Evolutionary conservation across 1,284 basidiomycete species (phyloP).

Genomic region (Neolentinus lepideus): DNA sequence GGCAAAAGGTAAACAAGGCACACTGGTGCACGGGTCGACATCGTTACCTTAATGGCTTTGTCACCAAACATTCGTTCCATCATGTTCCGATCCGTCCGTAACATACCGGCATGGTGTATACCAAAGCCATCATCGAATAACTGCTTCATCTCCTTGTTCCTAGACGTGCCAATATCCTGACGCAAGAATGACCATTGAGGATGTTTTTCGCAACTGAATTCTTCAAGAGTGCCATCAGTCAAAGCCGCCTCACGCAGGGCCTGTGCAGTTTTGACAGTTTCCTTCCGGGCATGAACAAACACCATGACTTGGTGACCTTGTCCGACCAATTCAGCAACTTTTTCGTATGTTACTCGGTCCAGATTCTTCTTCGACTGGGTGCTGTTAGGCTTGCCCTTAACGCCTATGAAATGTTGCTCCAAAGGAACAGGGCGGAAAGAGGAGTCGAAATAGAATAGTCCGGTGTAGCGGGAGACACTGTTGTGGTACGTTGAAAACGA

Average conservation of each 20-base stretch:
- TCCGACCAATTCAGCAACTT: constrained; percentile 77
- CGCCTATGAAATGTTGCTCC: constrained; percentile 96
- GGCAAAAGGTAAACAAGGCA: background rate
- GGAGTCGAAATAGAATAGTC: constrained; percentile 98
- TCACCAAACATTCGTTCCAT: constrained; percentile 95
- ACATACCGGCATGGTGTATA: constrained; percentile 99
- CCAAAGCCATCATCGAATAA: constrained; percentile 92
- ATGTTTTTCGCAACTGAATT: constrained; percentile 79
- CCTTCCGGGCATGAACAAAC: constrained; percentile 97
- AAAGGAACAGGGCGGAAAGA: constrained; percentile 96
- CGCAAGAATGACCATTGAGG: constrained; percentile 75
- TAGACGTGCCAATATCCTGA: constrained; percentile 70
- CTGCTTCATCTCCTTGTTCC: constrained; percentile 96
- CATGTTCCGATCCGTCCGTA: constrained; percentile 90
- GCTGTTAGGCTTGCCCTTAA: constrained; percentile 87
- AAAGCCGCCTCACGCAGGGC: constrained; percentile 80
- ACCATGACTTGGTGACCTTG: constrained; percentile 99
- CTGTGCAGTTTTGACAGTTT: constrained; percentile 92
- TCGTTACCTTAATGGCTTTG: constrained; percentile 77
- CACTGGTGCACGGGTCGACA: background rate
- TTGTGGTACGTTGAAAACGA: constrained; percentile 4
- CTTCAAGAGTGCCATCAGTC: constrained; percentile 66
- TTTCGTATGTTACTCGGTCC: constrained; percentile 87
- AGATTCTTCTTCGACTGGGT: constrained; percentile 77
- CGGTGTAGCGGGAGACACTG: constrained; percentile 84